Evolutionary conservation across 1,139 yeast species (phyloP), one percentile per base, ranked within the genome.

Genomic region (Geotrichum siamense): DNA sequence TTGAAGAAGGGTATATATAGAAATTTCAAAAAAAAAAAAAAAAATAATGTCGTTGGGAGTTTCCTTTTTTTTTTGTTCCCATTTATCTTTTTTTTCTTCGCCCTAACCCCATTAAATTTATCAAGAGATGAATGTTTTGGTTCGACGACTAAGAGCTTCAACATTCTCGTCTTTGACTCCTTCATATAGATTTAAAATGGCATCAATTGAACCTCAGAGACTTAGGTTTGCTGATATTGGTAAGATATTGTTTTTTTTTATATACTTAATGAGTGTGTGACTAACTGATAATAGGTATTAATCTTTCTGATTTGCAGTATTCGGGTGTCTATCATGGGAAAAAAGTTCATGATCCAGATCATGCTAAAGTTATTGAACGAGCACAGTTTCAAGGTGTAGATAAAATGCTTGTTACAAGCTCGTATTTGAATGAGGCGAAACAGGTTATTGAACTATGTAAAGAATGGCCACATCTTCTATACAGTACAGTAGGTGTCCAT

Each of bases 401-500:
- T 13, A 73, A 74, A 53, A 76, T 86, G 72, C 70, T 91, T 39
- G 72, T 91, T 15, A 91, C 98, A 0, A 96, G 96, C 0, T 80
- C 94, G 0, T 76, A 82, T 1, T 67, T 87, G 9, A 55, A 62
- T 6, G 96, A 89, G 56, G 76, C 91, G 17, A 51, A 54, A 26
- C 58, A 63, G 20, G 75, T 80, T 0, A 54, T 77, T 3, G 67
- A 67, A 15, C 51, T 79, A 28, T 72, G 75, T 16, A 53, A 60
- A 29, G 48, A 45, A 29, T 53, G 57, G 41, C 58, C 61, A 51
- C 44, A 53, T 53, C 45, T 64, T 58, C 52, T 66, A 60, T 38
- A 67, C 51, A 76, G 84, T 13, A 91, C 98, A 0, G 91, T 80
- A 1, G 98, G 98, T 9, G 94, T 89, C 1, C 98, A 91, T 64